Evolutionary conservation across 2,329 filamentous ascomycete genomes (phyloP).

Genomic region (Fusarium pseudocircinatum): DNA sequence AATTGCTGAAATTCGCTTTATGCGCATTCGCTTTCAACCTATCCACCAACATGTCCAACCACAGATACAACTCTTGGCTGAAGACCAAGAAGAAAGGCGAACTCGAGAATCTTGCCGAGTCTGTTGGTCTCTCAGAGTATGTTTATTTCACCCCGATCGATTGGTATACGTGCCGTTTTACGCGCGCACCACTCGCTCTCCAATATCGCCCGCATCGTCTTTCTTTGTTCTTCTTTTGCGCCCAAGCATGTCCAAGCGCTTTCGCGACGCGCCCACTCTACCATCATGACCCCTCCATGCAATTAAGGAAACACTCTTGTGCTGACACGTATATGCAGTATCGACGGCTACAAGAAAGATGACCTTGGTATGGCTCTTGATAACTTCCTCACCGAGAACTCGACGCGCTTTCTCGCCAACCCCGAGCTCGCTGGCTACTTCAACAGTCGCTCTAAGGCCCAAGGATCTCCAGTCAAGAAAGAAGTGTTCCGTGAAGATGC

Average conservation of each 20-base stretch:
- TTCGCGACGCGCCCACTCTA: slow-evolving; percentile 32
- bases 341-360: slow-evolving; percentile 76
- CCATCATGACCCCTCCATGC: slow-evolving; percentile 19
- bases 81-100: slow-evolving; percentile 84
- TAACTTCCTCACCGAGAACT: slow-evolving; percentile 75
- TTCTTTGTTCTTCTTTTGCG: slow-evolving; percentile 27
- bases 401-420: slow-evolving; percentile 70
- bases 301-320: background rate
- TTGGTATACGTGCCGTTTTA: background rate
- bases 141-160: slow-evolving; percentile 40
- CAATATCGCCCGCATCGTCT: slow-evolving; percentile 12
- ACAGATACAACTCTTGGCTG: slow-evolving; percentile 71
- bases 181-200: background rate
- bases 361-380: slow-evolving; percentile 83
- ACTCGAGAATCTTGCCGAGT: slow-evolving; percentile 77
- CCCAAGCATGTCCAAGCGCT: slow-evolving; percentile 19
- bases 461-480: slow-evolving; percentile 70
- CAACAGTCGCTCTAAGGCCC: slow-evolving; percentile 68
- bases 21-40: slow-evolving; percentile 36
- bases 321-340: slow-evolving; percentile 57
- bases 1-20: slow-evolving; percentile 8
- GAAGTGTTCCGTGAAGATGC: slow-evolving; percentile 53
- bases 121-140: slow-evolving; percentile 77
- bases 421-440: slow-evolving; percentile 79
- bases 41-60: slow-evolving; percentile 46